Conservation (phyloP, 352 stramenopile species). For the Phytophthora fragariae region DNA sequence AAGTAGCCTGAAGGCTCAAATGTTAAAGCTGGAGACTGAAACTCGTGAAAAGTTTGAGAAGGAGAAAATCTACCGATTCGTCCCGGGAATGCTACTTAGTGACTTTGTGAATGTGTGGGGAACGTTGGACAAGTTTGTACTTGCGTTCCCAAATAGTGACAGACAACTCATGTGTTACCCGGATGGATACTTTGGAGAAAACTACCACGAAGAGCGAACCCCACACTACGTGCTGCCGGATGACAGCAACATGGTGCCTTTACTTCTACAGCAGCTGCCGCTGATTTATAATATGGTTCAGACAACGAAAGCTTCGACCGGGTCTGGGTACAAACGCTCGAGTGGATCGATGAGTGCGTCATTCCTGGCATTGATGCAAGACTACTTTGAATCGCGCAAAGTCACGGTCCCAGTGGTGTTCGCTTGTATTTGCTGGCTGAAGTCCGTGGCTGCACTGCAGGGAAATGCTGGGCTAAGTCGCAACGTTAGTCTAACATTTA, state of each 20-base stretch:
- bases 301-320: neutral
- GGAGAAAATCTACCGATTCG: neutral
- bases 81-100: neutral
- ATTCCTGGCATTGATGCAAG: neutral
- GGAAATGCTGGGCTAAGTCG: slow-evolving; percentile 20
- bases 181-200: slow-evolving; percentile 3
- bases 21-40: neutral
- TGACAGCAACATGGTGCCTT: neutral
- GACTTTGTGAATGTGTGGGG: slow-evolving; percentile 2
- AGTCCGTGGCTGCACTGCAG: slow-evolving; percentile 33
- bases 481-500: slow-evolving; percentile 22
- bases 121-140: slow-evolving; percentile 21
- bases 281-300: neutral
- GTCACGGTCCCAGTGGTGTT: slow-evolving; percentile 31
- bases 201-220: neutral
- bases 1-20: neutral
- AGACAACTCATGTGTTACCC: neutral
- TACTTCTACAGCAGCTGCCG: neutral
- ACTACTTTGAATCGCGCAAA: slow-evolving; percentile 18
- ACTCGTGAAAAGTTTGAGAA: neutral
- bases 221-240: neutral
- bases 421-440: slow-evolving; percentile 32
- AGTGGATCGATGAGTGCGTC: neutral
- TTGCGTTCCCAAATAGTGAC: neutral
- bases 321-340: neutral